phyloP scores from a whole-genome alignment of 306 rosid genomes.

The Gastrolobium bilobum region DNA sequence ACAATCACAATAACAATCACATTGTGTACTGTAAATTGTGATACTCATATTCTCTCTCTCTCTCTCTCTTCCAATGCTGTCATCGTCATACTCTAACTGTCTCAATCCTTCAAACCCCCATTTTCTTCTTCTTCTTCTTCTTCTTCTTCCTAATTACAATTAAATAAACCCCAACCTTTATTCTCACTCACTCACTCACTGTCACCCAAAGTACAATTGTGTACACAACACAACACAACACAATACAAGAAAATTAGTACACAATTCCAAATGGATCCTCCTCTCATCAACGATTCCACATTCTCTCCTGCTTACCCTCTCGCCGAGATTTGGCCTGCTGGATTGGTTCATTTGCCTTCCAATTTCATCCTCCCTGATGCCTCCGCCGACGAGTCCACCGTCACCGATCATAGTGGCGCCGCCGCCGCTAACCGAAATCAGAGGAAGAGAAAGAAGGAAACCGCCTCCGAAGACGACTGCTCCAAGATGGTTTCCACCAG shows the following conservation, averaged over 20 bases:
- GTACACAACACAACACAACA: too few relatives aligned
- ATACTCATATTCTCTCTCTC: background rate
- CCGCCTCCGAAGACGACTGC: conserved; percentile 74
- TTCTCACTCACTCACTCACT: background rate
- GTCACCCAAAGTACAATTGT: background rate
- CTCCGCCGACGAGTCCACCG: conserved; percentile 77
- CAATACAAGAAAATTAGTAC: too few relatives aligned
- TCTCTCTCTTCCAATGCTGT: background rate
- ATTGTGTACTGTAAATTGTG: background rate
- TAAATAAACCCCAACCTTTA: background rate
- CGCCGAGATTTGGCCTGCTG: conserved; percentile 78
- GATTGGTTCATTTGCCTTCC: too few relatives aligned
- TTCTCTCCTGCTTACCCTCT: conserved; percentile 81
- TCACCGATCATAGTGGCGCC: conserved; percentile 63
- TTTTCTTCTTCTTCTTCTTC: too few relatives aligned
- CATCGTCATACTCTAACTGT: conserved; percentile 10
- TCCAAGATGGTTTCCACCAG: conserved; percentile 72
- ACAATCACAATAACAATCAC: too few relatives aligned
- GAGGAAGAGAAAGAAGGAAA: conserved; percentile 67
- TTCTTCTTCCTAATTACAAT: conserved; percentile 22
- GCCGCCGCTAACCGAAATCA: conserved; percentile 32
- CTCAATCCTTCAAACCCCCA: background rate
- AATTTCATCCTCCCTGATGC: conserved; percentile 55
- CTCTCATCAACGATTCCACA: conserved; percentile 73
- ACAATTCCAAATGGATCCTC: conserved; percentile 72